Base-by-base conservation (phyloP, 2,329 filamentous ascomycete species). In the Nemania sp. region DNA sequence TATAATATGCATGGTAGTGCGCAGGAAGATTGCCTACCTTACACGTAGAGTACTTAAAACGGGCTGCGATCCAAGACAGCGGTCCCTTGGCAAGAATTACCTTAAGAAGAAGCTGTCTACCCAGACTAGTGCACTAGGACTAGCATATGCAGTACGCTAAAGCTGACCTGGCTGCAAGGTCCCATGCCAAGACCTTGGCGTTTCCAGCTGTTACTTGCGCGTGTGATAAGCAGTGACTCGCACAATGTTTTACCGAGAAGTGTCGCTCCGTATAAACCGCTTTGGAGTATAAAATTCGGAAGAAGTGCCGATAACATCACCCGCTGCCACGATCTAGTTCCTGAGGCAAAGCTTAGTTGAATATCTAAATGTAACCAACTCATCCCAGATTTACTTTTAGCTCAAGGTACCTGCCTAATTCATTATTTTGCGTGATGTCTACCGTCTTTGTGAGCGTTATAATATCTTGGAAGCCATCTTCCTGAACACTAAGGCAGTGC, bases 171-270 rank as follows among this genome's bases (percentile, higher is more conserved):
- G 40, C 37, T 34, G 39, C 26, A 52, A 44, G 42, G 34, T 44
- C 24, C 15, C 26, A 41, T 48, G 48, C 53, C 53, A 56, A 56
- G 53, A 2, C 24, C 53, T 52, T 56, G 49, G 53, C 53, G 24
- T 26, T 12, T 19, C 20, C 39, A 56, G 40, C 53, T 49, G 39
- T 40, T 26, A 15, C 6, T 36, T 37, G 49, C 43, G 23, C n/a
- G 19, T 19, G 43, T 42, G 49, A 56, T 56, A 52, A 56, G 53
- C 48, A 43, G n/a, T n/a, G 43, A 40, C 49, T 39, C 22, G 26
- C 23, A 19, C 17, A 40, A 23, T 40, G 17, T 34, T 34, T 52
- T 8, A 52, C 43, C 45, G 31, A 37, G 36, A 33, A 24, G 17
- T 46, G 36, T 46, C 17, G 20, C 14, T 31, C 20, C 36, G 31